These are phyloP conservation scores for Dactylonectria estremocensis DNA, from an alignment of 2,329 filamentous ascomycete genomes.

Conservation along the genomic window DNA sequence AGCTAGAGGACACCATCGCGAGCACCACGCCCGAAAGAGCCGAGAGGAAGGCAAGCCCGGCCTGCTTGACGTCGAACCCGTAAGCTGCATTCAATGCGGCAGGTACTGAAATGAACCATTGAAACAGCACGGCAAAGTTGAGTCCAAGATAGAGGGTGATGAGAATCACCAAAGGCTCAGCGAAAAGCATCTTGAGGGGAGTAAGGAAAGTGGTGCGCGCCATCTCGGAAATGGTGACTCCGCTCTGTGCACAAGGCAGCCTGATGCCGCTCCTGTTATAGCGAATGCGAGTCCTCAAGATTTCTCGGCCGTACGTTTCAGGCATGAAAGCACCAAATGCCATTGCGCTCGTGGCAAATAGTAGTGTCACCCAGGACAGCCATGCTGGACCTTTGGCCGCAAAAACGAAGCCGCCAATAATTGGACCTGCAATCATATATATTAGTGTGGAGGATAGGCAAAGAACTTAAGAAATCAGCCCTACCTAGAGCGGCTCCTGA, in stretches of 20 bases:
- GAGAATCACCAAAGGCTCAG: no score
- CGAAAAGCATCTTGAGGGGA: no score
- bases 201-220: no score
- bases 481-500: constrained; percentile 23
- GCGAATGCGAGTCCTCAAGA: constrained; percentile 24
- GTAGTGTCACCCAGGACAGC: constrained; percentile 25
- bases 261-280: constrained; percentile 23
- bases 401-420: constrained; percentile 25
- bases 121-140: no score
- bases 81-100: no score
- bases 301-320: constrained; percentile 26
- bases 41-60: no score
- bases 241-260: constrained; percentile 23
- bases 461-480: background rate
- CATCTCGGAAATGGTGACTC: constrained; percentile 16
- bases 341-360: constrained; percentile 21
- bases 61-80: no score
- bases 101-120: no score
- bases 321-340: constrained; percentile 26
- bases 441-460: constrained; percentile 3
- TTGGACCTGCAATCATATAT: constrained; percentile 7
- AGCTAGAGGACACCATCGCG: no score
- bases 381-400: constrained; percentile 23
- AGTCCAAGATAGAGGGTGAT: no score
- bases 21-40: no score